A percentile compares a stretch with the other conserved stretches of the same genome.
These are phyloP conservation scores for Salix viminalis DNA, from an alignment of 345 rosid species.

Conservation along the genomic window DNA sequence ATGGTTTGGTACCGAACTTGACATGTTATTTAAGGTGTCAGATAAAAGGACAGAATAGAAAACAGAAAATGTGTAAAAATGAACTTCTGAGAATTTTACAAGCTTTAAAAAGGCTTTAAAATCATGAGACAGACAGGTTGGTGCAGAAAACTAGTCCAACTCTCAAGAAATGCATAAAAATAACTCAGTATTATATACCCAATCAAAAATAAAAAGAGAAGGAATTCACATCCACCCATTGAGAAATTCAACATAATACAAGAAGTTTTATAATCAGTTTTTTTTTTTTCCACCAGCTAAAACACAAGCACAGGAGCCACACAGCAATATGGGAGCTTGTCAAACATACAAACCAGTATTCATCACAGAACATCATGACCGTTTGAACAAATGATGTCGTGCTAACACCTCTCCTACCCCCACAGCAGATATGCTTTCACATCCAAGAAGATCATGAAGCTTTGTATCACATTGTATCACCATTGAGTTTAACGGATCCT, in stretches of 20 bases:
- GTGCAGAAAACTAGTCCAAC: background rate
- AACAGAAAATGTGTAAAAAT: background rate
- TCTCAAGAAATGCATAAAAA: background rate
- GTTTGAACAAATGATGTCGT: constrained; percentile 62
- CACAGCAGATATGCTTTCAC: constrained; percentile 80
- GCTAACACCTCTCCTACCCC: constrained; percentile 67
- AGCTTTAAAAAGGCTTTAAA: background rate
- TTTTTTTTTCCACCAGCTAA: background rate
- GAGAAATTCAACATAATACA: background rate
- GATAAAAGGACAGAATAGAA: background rate
- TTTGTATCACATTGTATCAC: constrained; percentile 71
- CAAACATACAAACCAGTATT: constrained; percentile 32
- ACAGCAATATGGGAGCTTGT: background rate
- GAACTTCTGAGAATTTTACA: background rate
- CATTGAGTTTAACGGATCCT: constrained; percentile 80
- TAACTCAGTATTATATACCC: background rate
- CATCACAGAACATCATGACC: constrained; percentile 40
- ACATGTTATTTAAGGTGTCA: background rate
- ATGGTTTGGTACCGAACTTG: background rate
- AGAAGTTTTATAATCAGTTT: background rate
- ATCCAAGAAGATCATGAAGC: constrained; percentile 77
- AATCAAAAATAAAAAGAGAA: background rate
- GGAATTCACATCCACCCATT: background rate
- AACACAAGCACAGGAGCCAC: background rate
- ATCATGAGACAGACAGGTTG: background rate